Percentiles rank a stretch among this genome's conserved stretches.
Conservation (phyloP, 2,329 filamentous ascomycete species). For the Fusarium humuli region DNA sequence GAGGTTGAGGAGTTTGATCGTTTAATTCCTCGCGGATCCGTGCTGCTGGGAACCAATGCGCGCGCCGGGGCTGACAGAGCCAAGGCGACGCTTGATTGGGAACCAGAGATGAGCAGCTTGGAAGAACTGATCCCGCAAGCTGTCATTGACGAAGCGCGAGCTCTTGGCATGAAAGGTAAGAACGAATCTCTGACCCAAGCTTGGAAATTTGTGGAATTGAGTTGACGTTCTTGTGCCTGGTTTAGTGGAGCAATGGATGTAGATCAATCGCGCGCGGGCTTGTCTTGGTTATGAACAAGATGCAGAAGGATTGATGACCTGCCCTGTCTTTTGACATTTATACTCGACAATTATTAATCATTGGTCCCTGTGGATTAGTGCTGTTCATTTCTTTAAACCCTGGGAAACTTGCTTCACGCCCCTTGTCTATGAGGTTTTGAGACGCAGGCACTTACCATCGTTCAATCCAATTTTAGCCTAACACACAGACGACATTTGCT, state of each 20-base stretch:
- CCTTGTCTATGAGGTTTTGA: not conserved
- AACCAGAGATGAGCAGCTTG: conserved; percentile 59
- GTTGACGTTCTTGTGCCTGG: not conserved
- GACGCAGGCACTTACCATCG: no score
- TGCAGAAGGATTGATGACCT: not conserved
- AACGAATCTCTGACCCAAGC: not conserved
- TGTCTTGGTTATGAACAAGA: not conserved
- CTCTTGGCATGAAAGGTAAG: conserved; percentile 17
- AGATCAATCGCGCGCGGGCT: not conserved
- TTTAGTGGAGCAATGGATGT: conserved; percentile 13
- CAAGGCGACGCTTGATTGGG: conserved; percentile 65
- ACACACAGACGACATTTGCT: not conserved
- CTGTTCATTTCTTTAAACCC: not conserved
- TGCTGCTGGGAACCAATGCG: conserved; percentile 69
- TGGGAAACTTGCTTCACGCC: not conserved
- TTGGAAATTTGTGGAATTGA: not conserved
- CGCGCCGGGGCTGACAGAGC: conserved; percentile 62
- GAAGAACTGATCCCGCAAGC: conserved; percentile 53
- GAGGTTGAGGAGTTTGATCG: conserved; percentile 56
- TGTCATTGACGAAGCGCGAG: conserved; percentile 39
- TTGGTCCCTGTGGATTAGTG: not conserved
- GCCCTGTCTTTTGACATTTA: not conserved
- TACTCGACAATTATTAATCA: not conserved
- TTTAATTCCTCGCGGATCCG: conserved; percentile 56
- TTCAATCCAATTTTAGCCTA: no score